These are phyloP conservation scores for Tolypocladium pustulatum DNA, from an alignment of 2,329 filamentous ascomycete species.

Conservation along the genomic window DNA sequence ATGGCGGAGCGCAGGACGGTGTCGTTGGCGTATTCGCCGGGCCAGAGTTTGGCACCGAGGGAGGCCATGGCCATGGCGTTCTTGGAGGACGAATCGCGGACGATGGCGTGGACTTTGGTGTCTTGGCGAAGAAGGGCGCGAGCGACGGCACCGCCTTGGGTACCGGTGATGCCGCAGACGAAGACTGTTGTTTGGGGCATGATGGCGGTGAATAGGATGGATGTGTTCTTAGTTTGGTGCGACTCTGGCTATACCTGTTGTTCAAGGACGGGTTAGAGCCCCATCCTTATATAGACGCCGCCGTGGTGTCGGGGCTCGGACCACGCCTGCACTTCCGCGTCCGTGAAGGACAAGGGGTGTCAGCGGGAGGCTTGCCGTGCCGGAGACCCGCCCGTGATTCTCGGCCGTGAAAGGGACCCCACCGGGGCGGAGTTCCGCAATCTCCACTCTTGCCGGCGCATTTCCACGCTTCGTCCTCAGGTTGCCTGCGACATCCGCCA, in stretches of 20 bases:
- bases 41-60: constrained; percentile 21
- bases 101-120: constrained; percentile 22
- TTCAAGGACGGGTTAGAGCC: too few species aligned
- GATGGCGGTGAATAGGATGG: constrained; percentile 10
- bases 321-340: neutral
- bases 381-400: neutral
- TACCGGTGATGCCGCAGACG: constrained; percentile 28
- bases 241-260: too few species aligned
- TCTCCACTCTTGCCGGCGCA: constrained; percentile 10
- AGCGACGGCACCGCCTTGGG: constrained; percentile 25
- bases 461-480: neutral
- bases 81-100: constrained; percentile 18
- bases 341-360: neutral
- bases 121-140: constrained; percentile 19
- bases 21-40: constrained; percentile 22
- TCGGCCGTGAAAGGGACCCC: neutral
- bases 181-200: constrained; percentile 22
- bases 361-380: constrained; percentile 5
- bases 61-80: constrained; percentile 16
- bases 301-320: neutral
- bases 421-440: constrained; percentile 17
- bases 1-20: constrained; percentile 17
- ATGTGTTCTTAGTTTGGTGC: neutral
- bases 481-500: neutral
- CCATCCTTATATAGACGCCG: neutral